phyloP scores from a whole-genome alignment of 371 early-diverging fungal species.

The Rhizopus sp. region DNA sequence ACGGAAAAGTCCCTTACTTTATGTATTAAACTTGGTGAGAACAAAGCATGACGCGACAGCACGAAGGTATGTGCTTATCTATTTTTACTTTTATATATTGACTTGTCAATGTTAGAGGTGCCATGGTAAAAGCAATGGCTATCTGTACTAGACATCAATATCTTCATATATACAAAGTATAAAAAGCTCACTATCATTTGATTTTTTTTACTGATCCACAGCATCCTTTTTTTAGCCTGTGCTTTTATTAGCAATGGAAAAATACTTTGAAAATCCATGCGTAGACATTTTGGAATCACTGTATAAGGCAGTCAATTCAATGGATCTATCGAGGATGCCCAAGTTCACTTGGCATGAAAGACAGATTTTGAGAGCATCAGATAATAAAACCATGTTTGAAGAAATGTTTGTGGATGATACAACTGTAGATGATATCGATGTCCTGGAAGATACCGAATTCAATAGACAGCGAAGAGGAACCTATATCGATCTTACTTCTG shows the following conservation, averaged over 20 bases:
- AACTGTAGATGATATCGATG: conserved; percentile 18
- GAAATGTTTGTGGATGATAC: conserved; percentile 67
- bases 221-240: conserved; percentile 63
- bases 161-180: conserved; percentile 91
- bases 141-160: conserved; percentile 87
- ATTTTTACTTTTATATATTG: background rate
- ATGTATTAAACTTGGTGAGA: conserved; percentile 87
- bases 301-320: conserved; percentile 80
- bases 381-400: conserved; percentile 83
- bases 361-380: conserved; percentile 76
- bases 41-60: conserved; percentile 85
- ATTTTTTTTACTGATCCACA: conserved; percentile 2
- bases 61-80: conserved; percentile 50
- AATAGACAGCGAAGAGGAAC: conserved; percentile 44
- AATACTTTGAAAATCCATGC: conserved; percentile 81
- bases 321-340: conserved; percentile 86
- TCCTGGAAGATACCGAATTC: conserved; percentile 23
- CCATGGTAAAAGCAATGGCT: conserved; percentile 93
- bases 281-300: conserved; percentile 77
- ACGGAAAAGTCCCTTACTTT: conserved; percentile 72
- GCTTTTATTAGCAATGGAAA: conserved; percentile 86
- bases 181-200: background rate
- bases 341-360: conserved; percentile 74
- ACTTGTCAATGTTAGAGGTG: conserved; percentile 61
- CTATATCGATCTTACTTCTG: conserved; percentile 57